These are phyloP conservation scores for Zhuliangozyma blackwelliae DNA, from an alignment of 1,139 yeast species.

Conservation along the genomic window DNA sequence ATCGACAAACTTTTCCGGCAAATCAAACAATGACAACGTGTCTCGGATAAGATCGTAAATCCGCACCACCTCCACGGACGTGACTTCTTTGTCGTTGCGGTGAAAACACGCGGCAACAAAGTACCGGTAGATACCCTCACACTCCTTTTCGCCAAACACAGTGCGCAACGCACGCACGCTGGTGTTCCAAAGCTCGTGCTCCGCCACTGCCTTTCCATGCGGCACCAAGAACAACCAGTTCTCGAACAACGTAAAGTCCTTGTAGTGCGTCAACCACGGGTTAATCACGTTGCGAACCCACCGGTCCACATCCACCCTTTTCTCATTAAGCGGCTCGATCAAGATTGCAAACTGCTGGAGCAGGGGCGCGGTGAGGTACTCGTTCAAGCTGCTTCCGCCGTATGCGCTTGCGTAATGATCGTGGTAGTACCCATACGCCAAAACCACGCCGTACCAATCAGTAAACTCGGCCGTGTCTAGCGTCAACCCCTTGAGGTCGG, in stretches of 20 bases:
- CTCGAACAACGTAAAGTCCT: conserved; percentile 22
- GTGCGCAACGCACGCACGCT: conserved; percentile 15
- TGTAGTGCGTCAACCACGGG: conserved; percentile 22
- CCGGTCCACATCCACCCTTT: conserved; percentile 13
- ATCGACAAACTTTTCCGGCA: conserved; percentile 2
- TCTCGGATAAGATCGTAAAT: conserved; percentile 27
- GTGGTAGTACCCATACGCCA: conserved; percentile 31
- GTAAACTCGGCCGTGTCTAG: conserved; percentile 16
- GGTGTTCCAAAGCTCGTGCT: conserved; percentile 24
- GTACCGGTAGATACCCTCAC: conserved; percentile 13
- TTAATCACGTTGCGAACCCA: conserved; percentile 30
- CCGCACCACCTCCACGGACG: conserved; percentile 18
- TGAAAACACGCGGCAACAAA: conserved; percentile 27
- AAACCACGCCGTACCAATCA: conserved; percentile 28
- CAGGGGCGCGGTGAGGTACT: conserved; percentile 12
- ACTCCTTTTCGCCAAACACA: conserved; percentile 12
- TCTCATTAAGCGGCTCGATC: conserved; percentile 19
- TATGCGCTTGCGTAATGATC: conserved; percentile 18
- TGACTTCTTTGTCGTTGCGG: conserved; percentile 15
- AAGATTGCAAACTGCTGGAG: conserved; percentile 18
- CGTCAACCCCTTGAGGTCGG: conserved; percentile 14
- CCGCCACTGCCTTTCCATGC: conserved; percentile 6
- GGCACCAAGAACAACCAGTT: conserved; percentile 22
- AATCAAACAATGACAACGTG: conserved; percentile 16
- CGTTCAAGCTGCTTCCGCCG: conserved; percentile 11